phyloP scores from a whole-genome alignment of 73 alveolate genomes.

The Paramecium pentaurelia region DNA sequence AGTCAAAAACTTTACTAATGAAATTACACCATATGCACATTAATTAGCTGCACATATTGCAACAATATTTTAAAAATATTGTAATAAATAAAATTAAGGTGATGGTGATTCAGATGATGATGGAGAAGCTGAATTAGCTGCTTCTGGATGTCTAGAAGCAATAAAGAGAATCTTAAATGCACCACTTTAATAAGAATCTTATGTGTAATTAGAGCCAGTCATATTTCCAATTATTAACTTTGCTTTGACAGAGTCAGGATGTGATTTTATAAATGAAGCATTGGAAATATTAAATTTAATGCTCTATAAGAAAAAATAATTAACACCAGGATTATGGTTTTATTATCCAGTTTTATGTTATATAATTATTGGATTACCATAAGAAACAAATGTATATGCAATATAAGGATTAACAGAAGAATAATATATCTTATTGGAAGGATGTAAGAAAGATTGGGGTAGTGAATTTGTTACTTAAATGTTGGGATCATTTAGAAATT shows the following conservation, averaged over 20 bases:
- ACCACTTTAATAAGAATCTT: constrained; percentile 28
- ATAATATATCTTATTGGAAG: constrained; percentile 17
- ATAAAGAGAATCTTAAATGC: constrained; percentile 77
- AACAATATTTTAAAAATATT: constrained; percentile 63
- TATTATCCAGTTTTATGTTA: constrained; percentile 63
- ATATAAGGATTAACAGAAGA: constrained; percentile 33
- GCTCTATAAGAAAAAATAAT: constrained; percentile 17
- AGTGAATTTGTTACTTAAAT: constrained; percentile 67
- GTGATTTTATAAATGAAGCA: constrained; percentile 77
- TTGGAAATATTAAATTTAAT: constrained; percentile 43
- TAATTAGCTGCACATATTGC: constrained; percentile 70
- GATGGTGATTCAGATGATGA: constrained; percentile 71
- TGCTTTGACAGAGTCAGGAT: constrained; percentile 74
- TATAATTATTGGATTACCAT: constrained; percentile 63
- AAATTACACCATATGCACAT: constrained; percentile 82
- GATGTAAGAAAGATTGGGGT: constrained; percentile 69
- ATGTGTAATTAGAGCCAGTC: constrained; percentile 39
- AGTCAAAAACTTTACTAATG: constrained; percentile 70
- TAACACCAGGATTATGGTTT: constrained; percentile 69
- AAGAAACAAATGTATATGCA: constrained; percentile 41
- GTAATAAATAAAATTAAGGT: constrained; percentile 69
- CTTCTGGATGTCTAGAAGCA: constrained; percentile 84
- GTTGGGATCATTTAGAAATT: constrained; percentile 70
- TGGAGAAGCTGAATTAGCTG: constrained; percentile 66
- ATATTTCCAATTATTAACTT: constrained; percentile 66